Evolutionary conservation across 805 yeast species (phyloP).

Genomic region (Scheffersomyces coipomensis): DNA sequence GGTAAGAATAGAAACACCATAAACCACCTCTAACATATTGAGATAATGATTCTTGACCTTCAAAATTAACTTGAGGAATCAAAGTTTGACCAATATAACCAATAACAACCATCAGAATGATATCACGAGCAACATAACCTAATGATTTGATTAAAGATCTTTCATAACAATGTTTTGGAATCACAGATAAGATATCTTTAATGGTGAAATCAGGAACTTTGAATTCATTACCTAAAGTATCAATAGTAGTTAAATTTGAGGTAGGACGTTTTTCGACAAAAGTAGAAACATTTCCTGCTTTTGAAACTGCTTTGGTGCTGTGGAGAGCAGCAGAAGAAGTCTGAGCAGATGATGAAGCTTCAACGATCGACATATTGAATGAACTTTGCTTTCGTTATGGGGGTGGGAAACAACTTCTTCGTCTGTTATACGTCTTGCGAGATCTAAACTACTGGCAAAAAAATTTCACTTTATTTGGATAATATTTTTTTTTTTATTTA

Average conservation of each 20-base stretch:
- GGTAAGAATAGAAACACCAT: not conserved
- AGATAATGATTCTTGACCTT: not conserved
- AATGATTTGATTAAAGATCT: conserved; percentile 55
- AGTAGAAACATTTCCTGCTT: conserved; percentile 43
- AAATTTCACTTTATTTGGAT: too few relatives aligned
- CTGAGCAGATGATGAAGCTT: too few relatives aligned
- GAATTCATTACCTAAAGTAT: conserved; percentile 65
- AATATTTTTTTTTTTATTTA: too few relatives aligned
- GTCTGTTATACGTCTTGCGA: too few relatives aligned
- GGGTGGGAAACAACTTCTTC: too few relatives aligned
- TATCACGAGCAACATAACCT: conserved; percentile 68
- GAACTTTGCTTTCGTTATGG: too few relatives aligned
- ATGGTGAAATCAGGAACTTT: conserved; percentile 74
- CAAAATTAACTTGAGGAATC: conserved; percentile 1
- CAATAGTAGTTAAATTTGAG: conserved; percentile 42
- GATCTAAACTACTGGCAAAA: too few relatives aligned
- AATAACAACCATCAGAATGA: conserved; percentile 44
- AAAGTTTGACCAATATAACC: conserved; percentile 49
- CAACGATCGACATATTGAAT: too few relatives aligned
- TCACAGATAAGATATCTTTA: conserved; percentile 69
- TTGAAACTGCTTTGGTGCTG: conserved; percentile 7
- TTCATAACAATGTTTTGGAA: conserved; percentile 74
- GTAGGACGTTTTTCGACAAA: conserved; percentile 14
- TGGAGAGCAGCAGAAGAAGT: conserved; percentile 16
- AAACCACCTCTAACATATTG: not conserved